Base-by-base conservation (phyloP, 352 stramenopile genomes). In the Aphanomyces invadans region DNA sequence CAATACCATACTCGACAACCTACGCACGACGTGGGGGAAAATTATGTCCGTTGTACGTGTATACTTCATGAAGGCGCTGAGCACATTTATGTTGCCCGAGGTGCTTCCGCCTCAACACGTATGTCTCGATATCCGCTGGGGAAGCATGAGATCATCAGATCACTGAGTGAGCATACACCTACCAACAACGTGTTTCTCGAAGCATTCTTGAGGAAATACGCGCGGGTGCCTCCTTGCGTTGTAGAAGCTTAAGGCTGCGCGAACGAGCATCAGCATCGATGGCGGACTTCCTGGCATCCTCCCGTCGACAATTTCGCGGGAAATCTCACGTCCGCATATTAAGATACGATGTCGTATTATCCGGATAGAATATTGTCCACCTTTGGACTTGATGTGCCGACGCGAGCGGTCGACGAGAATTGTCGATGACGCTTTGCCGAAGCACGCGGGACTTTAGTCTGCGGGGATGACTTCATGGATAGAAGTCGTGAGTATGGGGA, bases 1-100 rank as follows among this genome's bases (percentile, higher is more conserved):
- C 28, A n/a, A 67, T 21, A 19, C 60, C 60, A 60, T 59, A 67
- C 23, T 67, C 60, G 7, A 67, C 12, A 11, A 67, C n/a, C 60
- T 67, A 57, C 29, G 38, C 32, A 28, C 25, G 32, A 12, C 26
- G 19, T 66, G 3, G n/a, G 0, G 21, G 19, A 54, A 23, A 45
- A 45, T 54, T 28, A 11, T 12, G 9, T 12, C 17, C 23, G 19
- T 29, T 28, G 46, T n/a, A n/a, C n/a, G n/a, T n/a, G n/a, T n/a
- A n/a, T 67, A 57, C 60, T 25, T 67, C 21, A 39, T 67, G 60
- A 10, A 67, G 48, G n/a, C 59, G 23, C 4, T 55, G 31, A 39
- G 28, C 59, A 12, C 23, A 38, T 12, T 32, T 1, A 5, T 7
- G 12, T 7, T 33, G 19, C 7, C 29, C 49, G 21, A 57, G 11